Percentiles rank a stretch among this genome's conserved stretches.
phyloP scores from a whole-genome alignment of 495 filamentous ascomycete genomes.

The Neurospora tetraspora region DNA sequence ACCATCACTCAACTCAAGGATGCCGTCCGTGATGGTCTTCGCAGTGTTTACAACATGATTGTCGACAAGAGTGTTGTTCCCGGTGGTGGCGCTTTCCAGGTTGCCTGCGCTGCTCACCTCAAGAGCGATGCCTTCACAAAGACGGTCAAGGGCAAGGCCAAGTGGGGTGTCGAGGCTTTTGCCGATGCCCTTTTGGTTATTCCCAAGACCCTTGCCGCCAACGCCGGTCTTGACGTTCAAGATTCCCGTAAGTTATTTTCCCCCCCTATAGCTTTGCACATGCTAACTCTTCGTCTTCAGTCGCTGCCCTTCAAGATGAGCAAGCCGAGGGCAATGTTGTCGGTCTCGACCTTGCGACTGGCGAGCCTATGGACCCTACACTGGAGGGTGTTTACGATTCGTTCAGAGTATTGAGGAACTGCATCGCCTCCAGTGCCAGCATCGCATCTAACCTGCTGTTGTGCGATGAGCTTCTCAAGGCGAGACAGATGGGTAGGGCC shows the following conservation, averaged over 20 bases:
- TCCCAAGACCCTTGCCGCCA: constrained; percentile 93
- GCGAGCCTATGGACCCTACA: constrained; percentile 92
- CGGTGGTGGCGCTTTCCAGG: constrained; percentile 91
- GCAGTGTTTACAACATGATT: constrained; percentile 98
- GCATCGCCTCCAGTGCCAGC: constrained; percentile 83
- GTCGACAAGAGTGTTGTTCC: constrained; percentile 92
- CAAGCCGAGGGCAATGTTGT: constrained; percentile 72
- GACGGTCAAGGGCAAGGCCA: constrained; percentile 92
- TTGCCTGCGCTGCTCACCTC: constrained; percentile 85
- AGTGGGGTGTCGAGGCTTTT: constrained; percentile 88
- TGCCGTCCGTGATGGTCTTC: constrained; percentile 90
- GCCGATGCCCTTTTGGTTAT: constrained; percentile 90
- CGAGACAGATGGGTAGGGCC: constrained; percentile 74
- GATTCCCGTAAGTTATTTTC: constrained; percentile 58
- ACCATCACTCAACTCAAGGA: constrained; percentile 95
- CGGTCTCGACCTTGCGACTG: constrained; percentile 75
- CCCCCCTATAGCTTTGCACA: not conserved
- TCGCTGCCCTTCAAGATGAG: constrained; percentile 81
- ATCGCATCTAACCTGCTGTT: constrained; percentile 93
- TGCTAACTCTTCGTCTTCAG: constrained; percentile 29
- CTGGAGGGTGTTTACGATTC: constrained; percentile 91
- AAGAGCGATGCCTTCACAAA: constrained; percentile 72
- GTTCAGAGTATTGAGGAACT: constrained; percentile 88
- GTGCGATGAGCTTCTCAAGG: constrained; percentile 96
- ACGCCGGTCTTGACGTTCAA: constrained; percentile 93